Percentiles rank a stretch among this genome's conserved stretches.
phyloP scores from a whole-genome alignment of 2,329 filamentous ascomycete species.

The Tolypocladium ovalisporum region DNA sequence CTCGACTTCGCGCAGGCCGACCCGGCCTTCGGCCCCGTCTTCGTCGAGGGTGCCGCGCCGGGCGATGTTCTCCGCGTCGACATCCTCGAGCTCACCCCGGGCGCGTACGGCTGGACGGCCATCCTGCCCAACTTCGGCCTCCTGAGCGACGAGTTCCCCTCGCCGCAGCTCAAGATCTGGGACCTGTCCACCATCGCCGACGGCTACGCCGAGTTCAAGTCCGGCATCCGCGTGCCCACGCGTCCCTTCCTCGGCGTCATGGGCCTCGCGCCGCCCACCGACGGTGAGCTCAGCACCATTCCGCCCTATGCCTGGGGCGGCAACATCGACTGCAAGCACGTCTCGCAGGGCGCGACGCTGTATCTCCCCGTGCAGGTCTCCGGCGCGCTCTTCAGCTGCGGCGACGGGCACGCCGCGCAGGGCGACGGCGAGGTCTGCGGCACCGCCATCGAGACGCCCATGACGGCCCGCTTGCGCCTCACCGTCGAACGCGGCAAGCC shows the following conservation, averaged over 20 bases:
- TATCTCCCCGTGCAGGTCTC: conserved; percentile 37
- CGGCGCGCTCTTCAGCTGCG: conserved; percentile 41
- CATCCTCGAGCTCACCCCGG: conserved; percentile 31
- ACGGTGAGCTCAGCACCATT: conserved; percentile 35
- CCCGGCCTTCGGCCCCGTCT: conserved; percentile 40
- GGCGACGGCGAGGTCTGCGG: conserved; percentile 45
- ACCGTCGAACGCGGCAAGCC: conserved; percentile 33
- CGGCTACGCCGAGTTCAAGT: conserved; percentile 29
- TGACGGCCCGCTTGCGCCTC: conserved; percentile 36
- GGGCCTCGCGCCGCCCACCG: conserved; percentile 34
- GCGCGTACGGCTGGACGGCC: conserved; percentile 41
- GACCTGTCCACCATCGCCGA: conserved; percentile 18
- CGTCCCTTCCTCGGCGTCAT: conserved; percentile 41
- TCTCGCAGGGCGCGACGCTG: conserved; percentile 32
- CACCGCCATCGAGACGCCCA: conserved; percentile 44
- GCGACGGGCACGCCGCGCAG: conserved; percentile 43
- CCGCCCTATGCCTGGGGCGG: conserved; percentile 40
- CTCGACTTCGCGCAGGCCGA: conserved; percentile 31
- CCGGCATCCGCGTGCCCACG: conserved; percentile 35
- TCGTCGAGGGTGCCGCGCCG: conserved; percentile 33
- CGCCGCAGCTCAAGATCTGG: conserved; percentile 36
- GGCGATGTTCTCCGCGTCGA: conserved; percentile 42
- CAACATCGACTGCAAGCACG: conserved; percentile 42
- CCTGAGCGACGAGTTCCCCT: conserved; percentile 33
- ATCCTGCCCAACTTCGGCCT: conserved; percentile 39